phyloP scores from a whole-genome alignment of 768 basidiomycete species.

The Cubamyces lactineus region DNA sequence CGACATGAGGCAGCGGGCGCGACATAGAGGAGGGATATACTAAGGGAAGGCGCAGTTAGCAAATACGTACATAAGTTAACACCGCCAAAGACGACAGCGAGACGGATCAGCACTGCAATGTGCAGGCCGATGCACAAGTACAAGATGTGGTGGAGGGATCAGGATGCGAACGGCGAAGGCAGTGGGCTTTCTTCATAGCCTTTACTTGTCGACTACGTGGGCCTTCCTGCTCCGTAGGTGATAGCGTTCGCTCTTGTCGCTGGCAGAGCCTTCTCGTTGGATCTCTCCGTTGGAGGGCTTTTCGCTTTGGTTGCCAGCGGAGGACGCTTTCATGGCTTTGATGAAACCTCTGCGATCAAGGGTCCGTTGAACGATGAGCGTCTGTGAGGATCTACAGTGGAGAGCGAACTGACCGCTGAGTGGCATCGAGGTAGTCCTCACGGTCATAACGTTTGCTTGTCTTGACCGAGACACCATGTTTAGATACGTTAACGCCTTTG shows the following conservation, averaged over 20 bases:
- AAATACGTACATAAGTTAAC: conserved; percentile 1
- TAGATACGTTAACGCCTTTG: conserved; percentile 58
- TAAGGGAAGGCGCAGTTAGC: background rate
- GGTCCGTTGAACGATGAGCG: conserved; percentile 1
- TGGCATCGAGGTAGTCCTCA: conserved; percentile 72
- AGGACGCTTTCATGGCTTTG: conserved; percentile 45
- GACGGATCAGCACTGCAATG: no score
- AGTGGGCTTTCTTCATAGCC: background rate
- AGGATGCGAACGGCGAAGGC: background rate
- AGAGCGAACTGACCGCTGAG: conserved; percentile 55
- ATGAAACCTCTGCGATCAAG: conserved; percentile 49
- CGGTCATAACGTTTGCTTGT: conserved; percentile 61
- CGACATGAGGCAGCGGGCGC: background rate
- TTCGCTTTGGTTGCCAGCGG: conserved; percentile 14
- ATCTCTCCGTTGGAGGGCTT: background rate
- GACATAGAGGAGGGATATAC: background rate
- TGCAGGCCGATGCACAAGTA: no score
- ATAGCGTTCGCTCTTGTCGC: background rate
- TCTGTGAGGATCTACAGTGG: background rate
- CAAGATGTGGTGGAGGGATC: no score
- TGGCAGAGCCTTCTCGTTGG: background rate
- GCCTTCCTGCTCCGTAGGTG: background rate
- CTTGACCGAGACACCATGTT: conserved; percentile 67
- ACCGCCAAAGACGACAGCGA: no score
- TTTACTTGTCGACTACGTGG: conserved; percentile 3